Conservation (phyloP, 768 basidiomycete genomes). For the Coprinopsis strossmayeri region DNA sequence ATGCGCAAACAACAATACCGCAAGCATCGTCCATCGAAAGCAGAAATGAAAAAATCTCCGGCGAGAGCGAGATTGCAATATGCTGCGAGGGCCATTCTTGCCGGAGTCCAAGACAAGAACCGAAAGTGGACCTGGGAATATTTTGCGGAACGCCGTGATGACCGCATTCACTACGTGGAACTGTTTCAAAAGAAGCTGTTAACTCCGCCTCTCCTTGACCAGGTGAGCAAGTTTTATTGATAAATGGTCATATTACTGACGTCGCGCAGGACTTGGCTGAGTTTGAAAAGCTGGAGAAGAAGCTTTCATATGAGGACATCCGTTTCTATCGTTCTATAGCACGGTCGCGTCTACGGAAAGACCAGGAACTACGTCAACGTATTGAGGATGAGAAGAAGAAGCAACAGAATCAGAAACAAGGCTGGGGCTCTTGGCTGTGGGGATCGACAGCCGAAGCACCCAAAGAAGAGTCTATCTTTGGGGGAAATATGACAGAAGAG, state of each 20-base stretch:
- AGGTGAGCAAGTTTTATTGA: constrained; percentile 36
- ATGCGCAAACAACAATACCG: constrained; percentile 84
- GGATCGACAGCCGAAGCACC: constrained; percentile 40
- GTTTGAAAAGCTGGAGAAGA: constrained; percentile 67
- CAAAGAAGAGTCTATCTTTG: constrained; percentile 50
- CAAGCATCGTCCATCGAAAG: constrained; percentile 65
- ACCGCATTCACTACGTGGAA: constrained; percentile 76
- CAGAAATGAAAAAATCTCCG: constrained; percentile 50
- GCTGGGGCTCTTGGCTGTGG: constrained; percentile 81
- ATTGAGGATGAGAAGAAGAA: constrained; percentile 63
- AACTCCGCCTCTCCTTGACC: constrained; percentile 40
- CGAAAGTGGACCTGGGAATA: constrained; percentile 90
- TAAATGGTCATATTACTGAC: neutral
- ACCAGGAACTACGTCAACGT: constrained; percentile 61
- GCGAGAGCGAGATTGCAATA: constrained; percentile 70
- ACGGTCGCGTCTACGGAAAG: constrained; percentile 80
- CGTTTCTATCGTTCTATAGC: constrained; percentile 97
- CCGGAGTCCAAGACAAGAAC: constrained; percentile 76
- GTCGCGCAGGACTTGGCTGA: constrained; percentile 39
- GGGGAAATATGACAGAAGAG: constrained; percentile 76
- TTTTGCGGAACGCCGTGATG: constrained; percentile 83
- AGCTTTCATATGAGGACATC: constrained; percentile 89
- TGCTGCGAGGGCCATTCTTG: constrained; percentile 72
- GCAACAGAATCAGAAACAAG: constrained; percentile 40
- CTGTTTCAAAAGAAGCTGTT: constrained; percentile 75